These are phyloP conservation scores for Aotearoamyces nothofagi DNA, from an alignment of 2,329 filamentous ascomycete species.

Conservation along the genomic window DNA sequence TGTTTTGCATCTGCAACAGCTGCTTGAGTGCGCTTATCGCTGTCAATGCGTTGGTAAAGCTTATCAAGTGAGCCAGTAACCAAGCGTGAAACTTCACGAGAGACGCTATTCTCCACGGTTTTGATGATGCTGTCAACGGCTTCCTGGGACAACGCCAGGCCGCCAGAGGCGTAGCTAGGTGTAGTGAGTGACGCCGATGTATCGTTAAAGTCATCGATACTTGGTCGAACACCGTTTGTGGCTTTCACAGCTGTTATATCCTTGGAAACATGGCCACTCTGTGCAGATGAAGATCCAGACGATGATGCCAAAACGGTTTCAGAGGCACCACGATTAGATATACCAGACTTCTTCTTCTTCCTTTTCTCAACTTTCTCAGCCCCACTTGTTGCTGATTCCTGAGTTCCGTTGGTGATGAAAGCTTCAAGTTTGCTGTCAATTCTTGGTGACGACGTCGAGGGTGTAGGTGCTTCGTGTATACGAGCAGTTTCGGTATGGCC, in stretches of 20 bases:
- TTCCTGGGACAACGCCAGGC: slow-evolving; percentile 6
- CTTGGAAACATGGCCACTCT: background rate
- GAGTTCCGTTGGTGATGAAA: slow-evolving; percentile 11
- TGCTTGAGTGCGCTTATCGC: slow-evolving; percentile 52
- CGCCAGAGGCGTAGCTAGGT: too few relatives aligned
- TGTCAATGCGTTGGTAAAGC: slow-evolving; percentile 45
- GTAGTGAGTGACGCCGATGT: slow-evolving; percentile 4
- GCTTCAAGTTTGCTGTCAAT: slow-evolving; percentile 21
- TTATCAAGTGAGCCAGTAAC: slow-evolving; percentile 44
- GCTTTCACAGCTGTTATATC: background rate
- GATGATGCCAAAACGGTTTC: slow-evolving; percentile 3
- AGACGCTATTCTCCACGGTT: slow-evolving; percentile 30
- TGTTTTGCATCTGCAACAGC: slow-evolving; percentile 49
- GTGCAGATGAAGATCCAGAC: slow-evolving; percentile 5
- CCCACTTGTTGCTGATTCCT: slow-evolving; percentile 11
- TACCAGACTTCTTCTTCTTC: slow-evolving; percentile 54
- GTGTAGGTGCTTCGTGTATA: slow-evolving; percentile 6
- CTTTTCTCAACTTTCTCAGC: slow-evolving; percentile 48
- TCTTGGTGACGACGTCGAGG: background rate
- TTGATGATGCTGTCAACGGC: slow-evolving; percentile 30
- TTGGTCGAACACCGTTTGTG: slow-evolving; percentile 13
- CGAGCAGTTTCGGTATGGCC: slow-evolving; percentile 6
- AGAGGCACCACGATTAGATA: slow-evolving; percentile 1
- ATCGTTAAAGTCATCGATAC: slow-evolving; percentile 9
- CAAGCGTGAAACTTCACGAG: slow-evolving; percentile 28